Evolutionary conservation across 1,284 basidiomycete genomes (phyloP).

Genomic region (Ustilago crameri): DNA sequence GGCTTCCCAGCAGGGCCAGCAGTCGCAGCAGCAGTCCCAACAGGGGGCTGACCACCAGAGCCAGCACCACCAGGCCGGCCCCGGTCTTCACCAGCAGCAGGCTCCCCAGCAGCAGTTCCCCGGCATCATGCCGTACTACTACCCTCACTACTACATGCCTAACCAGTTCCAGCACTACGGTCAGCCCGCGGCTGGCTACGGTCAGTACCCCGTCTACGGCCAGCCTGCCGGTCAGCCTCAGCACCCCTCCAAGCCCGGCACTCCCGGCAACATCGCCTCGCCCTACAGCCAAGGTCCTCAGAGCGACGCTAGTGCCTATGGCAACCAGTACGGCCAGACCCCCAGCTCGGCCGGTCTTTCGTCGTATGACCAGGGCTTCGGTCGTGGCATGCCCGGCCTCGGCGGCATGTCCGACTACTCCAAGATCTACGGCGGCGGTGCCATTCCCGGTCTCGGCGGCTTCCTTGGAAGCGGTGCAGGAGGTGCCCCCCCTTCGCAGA

Average conservation of each 20-base stretch:
- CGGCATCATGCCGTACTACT: constrained; percentile 68
- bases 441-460: constrained; percentile 55
- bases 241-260: constrained; percentile 62
- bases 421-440: constrained; percentile 60
- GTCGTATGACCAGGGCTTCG: constrained; percentile 64
- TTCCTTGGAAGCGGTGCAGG: constrained; percentile 49
- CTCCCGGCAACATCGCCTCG: constrained; percentile 59
- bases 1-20: constrained; percentile 40
- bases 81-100: constrained; percentile 56
- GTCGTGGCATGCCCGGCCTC: constrained; percentile 49
- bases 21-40: constrained; percentile 51
- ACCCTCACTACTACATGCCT: constrained; percentile 68
- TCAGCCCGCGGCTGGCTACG: constrained; percentile 65
- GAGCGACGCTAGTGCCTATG: constrained; percentile 48
- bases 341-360: constrained; percentile 39
- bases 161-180: constrained; percentile 68
- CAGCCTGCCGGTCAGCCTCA: constrained; percentile 58
- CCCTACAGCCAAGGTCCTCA: constrained; percentile 58
- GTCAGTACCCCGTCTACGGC: constrained; percentile 67
- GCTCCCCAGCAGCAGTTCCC: constrained; percentile 64
- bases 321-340: constrained; percentile 56
- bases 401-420: constrained; percentile 58
- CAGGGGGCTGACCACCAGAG: constrained; percentile 41
- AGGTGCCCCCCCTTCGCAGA: constrained; percentile 48
- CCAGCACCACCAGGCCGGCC: constrained; percentile 45